Conservation (phyloP, 148 eudicot species). For the Rhododendron ovatum region DNA sequence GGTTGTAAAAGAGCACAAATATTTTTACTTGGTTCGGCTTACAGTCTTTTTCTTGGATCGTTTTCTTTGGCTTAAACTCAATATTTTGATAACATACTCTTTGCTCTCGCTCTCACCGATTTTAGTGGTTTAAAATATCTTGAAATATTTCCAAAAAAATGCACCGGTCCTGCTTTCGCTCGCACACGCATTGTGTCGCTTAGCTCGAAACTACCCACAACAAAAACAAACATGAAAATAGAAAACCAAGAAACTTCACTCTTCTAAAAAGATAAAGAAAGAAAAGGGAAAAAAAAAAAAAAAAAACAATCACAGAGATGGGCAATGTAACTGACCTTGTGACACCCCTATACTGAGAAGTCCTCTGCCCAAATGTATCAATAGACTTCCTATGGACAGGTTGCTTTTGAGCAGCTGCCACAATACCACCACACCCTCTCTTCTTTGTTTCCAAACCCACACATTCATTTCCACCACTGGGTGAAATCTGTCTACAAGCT, state of each 20-base stretch:
- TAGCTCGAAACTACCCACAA: neutral
- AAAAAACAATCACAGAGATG: neutral
- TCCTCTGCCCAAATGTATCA: slow-evolving; percentile 94
- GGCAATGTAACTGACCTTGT: slow-evolving; percentile 48
- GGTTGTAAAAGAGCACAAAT: no score
- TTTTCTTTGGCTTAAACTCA: neutral
- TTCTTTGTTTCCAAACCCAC: slow-evolving; percentile 50
- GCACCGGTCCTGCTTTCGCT: neutral
- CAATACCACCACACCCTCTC: slow-evolving; percentile 54
- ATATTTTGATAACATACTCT: neutral
- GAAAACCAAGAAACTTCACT: neutral
- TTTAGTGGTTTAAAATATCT: neutral
- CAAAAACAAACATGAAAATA: neutral
- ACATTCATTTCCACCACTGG: slow-evolving; percentile 29
- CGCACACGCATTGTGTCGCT: neutral
- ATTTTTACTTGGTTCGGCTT: neutral
- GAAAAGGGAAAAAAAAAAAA: no score
- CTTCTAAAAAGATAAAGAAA: neutral
- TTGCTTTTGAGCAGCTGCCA: slow-evolving; percentile 46
- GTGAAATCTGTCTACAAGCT: slow-evolving; percentile 53
- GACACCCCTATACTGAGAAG: slow-evolving; percentile 96
- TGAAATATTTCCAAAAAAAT: neutral
- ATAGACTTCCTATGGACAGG: slow-evolving; percentile 91
- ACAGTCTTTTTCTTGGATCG: neutral
- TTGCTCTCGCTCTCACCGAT: neutral